phyloP scores from a whole-genome alignment of 208 protist genomes.

The Acanthamoeba royreba region DNA sequence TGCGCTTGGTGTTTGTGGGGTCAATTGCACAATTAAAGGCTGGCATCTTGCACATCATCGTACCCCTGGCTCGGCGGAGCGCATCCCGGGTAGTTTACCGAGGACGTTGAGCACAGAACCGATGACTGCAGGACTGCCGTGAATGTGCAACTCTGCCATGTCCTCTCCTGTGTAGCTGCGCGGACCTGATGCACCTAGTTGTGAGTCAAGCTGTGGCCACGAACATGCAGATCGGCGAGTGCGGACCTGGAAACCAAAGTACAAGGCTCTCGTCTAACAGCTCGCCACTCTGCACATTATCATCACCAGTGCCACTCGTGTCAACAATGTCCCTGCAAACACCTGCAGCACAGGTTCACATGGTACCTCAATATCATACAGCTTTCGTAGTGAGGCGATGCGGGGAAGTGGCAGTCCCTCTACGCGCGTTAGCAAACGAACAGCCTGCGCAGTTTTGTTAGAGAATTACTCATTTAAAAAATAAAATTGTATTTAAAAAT shows the following conservation, averaged over 20 bases:
- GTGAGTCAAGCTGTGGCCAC: neutral
- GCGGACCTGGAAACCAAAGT: slow-evolving; percentile 25
- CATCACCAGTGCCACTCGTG: neutral
- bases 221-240: neutral
- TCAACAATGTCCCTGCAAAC: neutral
- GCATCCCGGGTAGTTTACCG: neutral
- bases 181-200: neutral
- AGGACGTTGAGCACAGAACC: slow-evolving; percentile 61
- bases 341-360: neutral
- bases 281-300: neutral
- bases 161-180: slow-evolving; percentile 81
- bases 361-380: neutral
- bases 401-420: neutral
- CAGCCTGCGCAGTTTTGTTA: neutral
- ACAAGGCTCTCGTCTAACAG: neutral
- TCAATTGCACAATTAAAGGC: too few species aligned
- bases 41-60: too few species aligned
- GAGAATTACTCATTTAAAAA: neutral
- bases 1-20: neutral
- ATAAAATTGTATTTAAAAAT: neutral
- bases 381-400: neutral
- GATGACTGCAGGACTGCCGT: slow-evolving; percentile 77
- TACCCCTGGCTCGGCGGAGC: slow-evolving; percentile 75
- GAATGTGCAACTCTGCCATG: slow-evolving; percentile 82
- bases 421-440: neutral